These are phyloP conservation scores for Austroboletus rostrupii DNA, from an alignment of 1,284 basidiomycete genomes.

Conservation along the genomic window DNA sequence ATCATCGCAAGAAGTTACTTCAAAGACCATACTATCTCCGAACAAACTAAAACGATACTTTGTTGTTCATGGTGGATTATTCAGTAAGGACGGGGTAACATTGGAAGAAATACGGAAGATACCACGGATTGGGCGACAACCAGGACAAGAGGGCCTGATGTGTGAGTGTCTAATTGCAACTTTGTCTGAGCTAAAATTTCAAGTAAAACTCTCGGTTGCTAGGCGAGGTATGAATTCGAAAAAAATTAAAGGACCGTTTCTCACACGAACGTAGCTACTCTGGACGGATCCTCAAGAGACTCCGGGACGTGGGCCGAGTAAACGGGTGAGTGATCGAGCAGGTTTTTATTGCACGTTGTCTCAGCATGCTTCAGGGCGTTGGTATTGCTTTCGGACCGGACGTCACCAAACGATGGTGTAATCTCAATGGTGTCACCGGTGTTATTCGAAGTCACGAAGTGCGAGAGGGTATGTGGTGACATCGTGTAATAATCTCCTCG, in stretches of 20 bases:
- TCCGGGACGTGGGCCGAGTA: conserved; percentile 92
- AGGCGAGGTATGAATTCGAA: conserved; percentile 51
- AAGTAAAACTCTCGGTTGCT: conserved; percentile 5
- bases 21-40: conserved; percentile 70
- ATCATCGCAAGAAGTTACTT: conserved; percentile 45
- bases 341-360: conserved; percentile 7
- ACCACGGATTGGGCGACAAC: conserved; percentile 84
- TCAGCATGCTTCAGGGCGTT: conserved; percentile 62
- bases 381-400: conserved; percentile 96
- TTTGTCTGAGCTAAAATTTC: conserved; percentile 6
- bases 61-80: conserved; percentile 94
- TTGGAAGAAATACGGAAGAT: conserved; percentile 91
- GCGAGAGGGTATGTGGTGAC: conserved; percentile 64
- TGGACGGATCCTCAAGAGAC: conserved; percentile 95
- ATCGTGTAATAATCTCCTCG: not conserved
- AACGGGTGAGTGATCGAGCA: conserved; percentile 61
- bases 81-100: conserved; percentile 91
- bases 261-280: conserved; percentile 45
- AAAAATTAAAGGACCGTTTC: not conserved
- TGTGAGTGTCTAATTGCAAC: conserved; percentile 48
- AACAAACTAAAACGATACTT: conserved; percentile 89
- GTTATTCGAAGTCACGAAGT: conserved; percentile 97
- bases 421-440: conserved; percentile 81
- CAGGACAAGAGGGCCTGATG: conserved; percentile 94
- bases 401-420: conserved; percentile 85